These are phyloP conservation scores for Cladosporium sp. DNA, from an alignment of 2,329 filamentous ascomycete species.

Conservation along the genomic window DNA sequence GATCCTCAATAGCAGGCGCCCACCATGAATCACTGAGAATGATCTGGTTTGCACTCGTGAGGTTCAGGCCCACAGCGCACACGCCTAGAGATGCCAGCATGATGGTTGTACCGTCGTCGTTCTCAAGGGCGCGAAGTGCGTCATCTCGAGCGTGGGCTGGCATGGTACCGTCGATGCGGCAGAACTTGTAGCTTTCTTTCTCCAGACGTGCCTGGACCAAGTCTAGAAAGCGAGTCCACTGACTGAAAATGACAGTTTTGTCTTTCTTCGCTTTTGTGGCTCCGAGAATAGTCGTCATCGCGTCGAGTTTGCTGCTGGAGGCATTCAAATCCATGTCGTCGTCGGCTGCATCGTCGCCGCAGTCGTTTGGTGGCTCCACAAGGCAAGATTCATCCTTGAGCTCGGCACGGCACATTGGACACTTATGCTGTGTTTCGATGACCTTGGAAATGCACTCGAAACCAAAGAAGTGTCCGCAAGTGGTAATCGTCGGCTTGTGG, in stretches of 20 bases:
- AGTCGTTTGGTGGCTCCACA: slow-evolving; percentile 57
- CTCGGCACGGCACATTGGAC: slow-evolving; percentile 74
- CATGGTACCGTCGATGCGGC: slow-evolving; percentile 79
- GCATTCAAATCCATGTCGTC: slow-evolving; percentile 51
- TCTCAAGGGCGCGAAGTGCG: slow-evolving; percentile 63
- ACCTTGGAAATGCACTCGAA: slow-evolving; percentile 67
- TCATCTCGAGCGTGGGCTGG: slow-evolving; percentile 63
- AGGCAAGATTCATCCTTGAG: slow-evolving; percentile 57
- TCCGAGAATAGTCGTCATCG: slow-evolving; percentile 67
- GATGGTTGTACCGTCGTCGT: slow-evolving; percentile 63
- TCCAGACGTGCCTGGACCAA: slow-evolving; percentile 66
- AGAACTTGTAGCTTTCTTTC: slow-evolving; percentile 56
- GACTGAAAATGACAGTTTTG: slow-evolving; percentile 70
- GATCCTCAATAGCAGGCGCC: slow-evolving; percentile 88
- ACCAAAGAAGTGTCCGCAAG: slow-evolving; percentile 79
- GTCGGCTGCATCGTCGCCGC: slow-evolving; percentile 43
- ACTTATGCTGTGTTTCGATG: slow-evolving; percentile 71
- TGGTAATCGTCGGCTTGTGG: slow-evolving; percentile 71
- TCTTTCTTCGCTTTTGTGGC: slow-evolving; percentile 59
- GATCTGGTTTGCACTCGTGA: slow-evolving; percentile 81
- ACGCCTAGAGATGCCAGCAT: slow-evolving; percentile 78
- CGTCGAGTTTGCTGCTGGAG: slow-evolving; percentile 77
- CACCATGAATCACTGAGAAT: slow-evolving; percentile 84
- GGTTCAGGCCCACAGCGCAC: slow-evolving; percentile 79
- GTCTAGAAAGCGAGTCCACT: slow-evolving; percentile 71